These are phyloP conservation scores for Globisporangium emineosum DNA, from an alignment of 352 stramenopile species.

Conservation along the genomic window DNA sequence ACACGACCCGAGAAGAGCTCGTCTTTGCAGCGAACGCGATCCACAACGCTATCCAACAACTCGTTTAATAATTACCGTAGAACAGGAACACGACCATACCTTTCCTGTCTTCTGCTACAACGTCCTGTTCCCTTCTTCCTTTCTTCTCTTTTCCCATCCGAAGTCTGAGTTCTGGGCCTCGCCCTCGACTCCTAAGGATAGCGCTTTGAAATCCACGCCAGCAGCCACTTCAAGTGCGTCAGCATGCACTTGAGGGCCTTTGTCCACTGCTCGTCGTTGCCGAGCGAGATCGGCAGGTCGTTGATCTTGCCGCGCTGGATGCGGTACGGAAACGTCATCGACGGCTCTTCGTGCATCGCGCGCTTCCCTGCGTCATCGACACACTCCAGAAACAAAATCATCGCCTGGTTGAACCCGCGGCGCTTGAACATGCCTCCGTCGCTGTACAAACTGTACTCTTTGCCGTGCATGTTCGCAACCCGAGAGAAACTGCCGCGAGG, in stretches of 20 bases:
- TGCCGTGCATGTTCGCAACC: slow-evolving; percentile 84
- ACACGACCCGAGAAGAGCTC: slow-evolving; percentile 88
- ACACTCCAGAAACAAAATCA: slow-evolving; percentile 89
- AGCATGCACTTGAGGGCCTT: slow-evolving; percentile 91
- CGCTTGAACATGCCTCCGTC: slow-evolving; percentile 86
- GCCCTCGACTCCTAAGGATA: slow-evolving; percentile 34
- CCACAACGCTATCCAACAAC: slow-evolving; percentile 41
- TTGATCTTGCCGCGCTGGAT: slow-evolving; percentile 90
- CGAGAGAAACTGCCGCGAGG: slow-evolving; percentile 83
- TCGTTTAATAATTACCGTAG: slow-evolving; percentile 18
- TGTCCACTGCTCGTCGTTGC: slow-evolving; percentile 91
- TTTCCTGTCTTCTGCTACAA: neutral
- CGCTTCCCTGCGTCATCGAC: slow-evolving; percentile 81
- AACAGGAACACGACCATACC: neutral
- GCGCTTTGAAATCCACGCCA: slow-evolving; percentile 90
- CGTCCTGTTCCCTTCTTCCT: neutral
- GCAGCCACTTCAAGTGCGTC: slow-evolving; percentile 91
- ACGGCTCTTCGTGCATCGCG: slow-evolving; percentile 87
- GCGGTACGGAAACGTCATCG: slow-evolving; percentile 89
- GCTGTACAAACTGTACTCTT: slow-evolving; percentile 77
- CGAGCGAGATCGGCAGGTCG: slow-evolving; percentile 82
- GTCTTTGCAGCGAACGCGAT: slow-evolving; percentile 84
- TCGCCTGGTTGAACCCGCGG: slow-evolving; percentile 89
- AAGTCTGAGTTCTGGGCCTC: neutral
- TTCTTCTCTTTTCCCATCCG: neutral